phyloP scores from a whole-genome alignment of 441 rosid genomes.

The Eutrema salsugineum region DNA sequence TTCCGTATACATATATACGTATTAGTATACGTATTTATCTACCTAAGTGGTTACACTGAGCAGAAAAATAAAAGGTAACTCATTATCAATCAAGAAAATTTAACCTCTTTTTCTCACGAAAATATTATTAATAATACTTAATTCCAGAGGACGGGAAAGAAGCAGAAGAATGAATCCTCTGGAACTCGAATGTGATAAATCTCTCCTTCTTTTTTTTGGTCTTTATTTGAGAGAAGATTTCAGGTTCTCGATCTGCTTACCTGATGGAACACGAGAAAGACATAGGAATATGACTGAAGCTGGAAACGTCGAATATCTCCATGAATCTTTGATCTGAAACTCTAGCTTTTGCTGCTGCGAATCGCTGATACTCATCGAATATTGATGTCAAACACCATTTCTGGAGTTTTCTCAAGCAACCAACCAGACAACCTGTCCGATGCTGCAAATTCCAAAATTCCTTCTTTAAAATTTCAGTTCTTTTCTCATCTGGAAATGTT shows the following conservation, averaged over 20 bases:
- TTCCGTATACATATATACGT: background rate
- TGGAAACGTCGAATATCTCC: slow-evolving; percentile 60
- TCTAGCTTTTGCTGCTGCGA: slow-evolving; percentile 72
- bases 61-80: background rate
- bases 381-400: slow-evolving; percentile 64
- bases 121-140: slow-evolving; percentile 16
- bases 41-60: slow-evolving; percentile 20
- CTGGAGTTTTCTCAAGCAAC: slow-evolving; percentile 65
- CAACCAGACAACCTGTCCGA: slow-evolving; percentile 66
- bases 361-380: slow-evolving; percentile 66
- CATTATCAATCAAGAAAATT: background rate
- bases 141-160: slow-evolving; percentile 26
- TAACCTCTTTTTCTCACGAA: background rate
- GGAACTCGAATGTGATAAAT: slow-evolving; percentile 4
- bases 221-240: background rate
- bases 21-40: slow-evolving; percentile 16
- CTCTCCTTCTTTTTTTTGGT: slow-evolving; percentile 14
- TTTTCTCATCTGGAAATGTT: too few relatives aligned
- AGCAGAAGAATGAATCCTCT: slow-evolving; percentile 24
- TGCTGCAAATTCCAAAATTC: slow-evolving; percentile 49
- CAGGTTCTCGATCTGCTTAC: slow-evolving; percentile 21
- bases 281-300: slow-evolving; percentile 61
- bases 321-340: slow-evolving; percentile 72
- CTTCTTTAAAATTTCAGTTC: too few relatives aligned
- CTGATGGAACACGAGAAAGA: slow-evolving; percentile 69